phyloP scores from a whole-genome alignment of 352 stramenopile genomes.

The Globisporangium sylvaticum region DNA sequence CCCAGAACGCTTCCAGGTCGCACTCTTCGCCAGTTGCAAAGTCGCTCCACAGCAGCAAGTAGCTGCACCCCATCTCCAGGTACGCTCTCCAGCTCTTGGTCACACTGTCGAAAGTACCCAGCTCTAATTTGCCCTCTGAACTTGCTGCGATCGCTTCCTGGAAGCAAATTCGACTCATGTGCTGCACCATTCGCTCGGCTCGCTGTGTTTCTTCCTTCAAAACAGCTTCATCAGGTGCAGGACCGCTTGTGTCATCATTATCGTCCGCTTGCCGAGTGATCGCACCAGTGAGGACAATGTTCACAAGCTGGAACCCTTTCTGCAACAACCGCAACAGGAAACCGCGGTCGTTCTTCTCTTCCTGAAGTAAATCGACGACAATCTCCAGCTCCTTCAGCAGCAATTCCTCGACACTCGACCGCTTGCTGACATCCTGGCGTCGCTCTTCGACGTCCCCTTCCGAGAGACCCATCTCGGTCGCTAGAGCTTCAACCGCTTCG shows the following conservation, averaged over 20 bases:
- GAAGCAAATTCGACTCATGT: constrained; percentile 38
- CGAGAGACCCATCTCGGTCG: constrained; percentile 54
- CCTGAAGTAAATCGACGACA: constrained; percentile 59
- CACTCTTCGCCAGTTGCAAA: constrained; percentile 21
- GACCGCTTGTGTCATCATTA: background rate
- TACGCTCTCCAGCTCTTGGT: constrained; percentile 15
- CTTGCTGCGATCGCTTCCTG: constrained; percentile 17
- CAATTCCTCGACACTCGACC: constrained; percentile 32
- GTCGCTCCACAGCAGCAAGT: constrained; percentile 42
- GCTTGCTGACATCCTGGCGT: constrained; percentile 23
- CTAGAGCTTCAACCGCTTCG: constrained; percentile 50
- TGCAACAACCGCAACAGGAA: constrained; percentile 60
- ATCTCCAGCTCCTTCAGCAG: constrained; percentile 61
- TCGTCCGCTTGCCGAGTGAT: background rate
- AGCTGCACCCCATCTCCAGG: constrained; percentile 42
- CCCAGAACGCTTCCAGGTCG: constrained; percentile 35
- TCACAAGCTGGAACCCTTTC: constrained; percentile 47
- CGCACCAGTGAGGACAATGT: constrained; percentile 18
- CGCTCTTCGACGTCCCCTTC: constrained; percentile 56
- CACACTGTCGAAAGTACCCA: background rate
- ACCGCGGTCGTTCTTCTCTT: constrained; percentile 48
- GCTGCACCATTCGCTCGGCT: constrained; percentile 18
- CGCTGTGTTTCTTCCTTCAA: background rate
- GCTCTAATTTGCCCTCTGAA: background rate
- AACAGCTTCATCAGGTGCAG: background rate